Conservation (phyloP, 2,329 filamentous ascomycete genomes). For the Penicillium thymicola region DNA sequence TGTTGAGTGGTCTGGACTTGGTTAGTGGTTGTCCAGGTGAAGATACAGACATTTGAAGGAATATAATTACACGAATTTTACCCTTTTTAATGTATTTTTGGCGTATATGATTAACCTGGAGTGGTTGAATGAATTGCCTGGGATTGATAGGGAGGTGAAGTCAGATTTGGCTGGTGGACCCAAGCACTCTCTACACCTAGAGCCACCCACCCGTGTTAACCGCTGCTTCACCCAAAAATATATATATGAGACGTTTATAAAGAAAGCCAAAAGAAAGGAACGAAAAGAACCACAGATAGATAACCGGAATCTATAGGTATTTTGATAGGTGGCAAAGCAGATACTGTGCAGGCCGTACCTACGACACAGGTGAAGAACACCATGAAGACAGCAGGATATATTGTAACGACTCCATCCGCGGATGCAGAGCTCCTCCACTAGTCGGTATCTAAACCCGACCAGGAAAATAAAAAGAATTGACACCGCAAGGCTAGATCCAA, state of each 20-base stretch:
- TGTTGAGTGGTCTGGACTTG: neutral
- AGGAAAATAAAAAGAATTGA: constrained; percentile 3
- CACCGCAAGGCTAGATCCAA: constrained; percentile 15
- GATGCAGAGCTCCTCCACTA: neutral
- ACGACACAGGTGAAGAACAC: neutral
- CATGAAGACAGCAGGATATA: constrained; percentile 8
- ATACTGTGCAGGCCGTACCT: neutral
- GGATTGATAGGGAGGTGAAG: neutral
- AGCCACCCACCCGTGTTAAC: neutral
- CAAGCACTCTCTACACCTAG: neutral
- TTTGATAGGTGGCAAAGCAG: neutral
- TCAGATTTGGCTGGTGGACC: constrained; percentile 10
- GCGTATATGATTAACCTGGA: neutral
- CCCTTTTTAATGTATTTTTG: neutral
- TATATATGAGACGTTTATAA: no score
- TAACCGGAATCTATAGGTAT: neutral
- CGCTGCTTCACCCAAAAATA: neutral
- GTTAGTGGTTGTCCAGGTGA: neutral
- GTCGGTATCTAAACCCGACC: constrained; percentile 12
- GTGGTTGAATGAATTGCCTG: neutral
- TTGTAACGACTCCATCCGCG: constrained; percentile 7
- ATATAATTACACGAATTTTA: neutral
- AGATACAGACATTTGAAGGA: neutral
- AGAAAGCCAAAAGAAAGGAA: no score
- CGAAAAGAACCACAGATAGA: no score